Base-by-base conservation (phyloP, 805 yeast species). In the Tanozyma kutaoensis region DNA sequence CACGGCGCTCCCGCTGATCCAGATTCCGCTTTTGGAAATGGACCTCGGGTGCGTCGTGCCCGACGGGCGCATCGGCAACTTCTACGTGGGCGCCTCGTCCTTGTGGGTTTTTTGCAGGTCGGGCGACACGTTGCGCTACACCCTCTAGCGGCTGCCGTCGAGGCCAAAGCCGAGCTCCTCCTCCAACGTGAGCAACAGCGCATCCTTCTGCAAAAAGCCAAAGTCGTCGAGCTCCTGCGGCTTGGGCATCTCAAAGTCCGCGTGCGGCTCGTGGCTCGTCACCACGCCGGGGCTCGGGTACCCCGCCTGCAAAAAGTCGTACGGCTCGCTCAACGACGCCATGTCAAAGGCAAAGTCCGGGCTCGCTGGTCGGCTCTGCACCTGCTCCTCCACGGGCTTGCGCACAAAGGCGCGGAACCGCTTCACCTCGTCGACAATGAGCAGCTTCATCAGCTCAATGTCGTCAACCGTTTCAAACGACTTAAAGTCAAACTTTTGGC, bases 391-490 rank as follows among this genome's bases (percentile, higher is more conserved):
- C 18, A 76, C 58, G 4, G 93, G 93, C 46, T 66, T 71, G 43
- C 95, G 66, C 4, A 84, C 95, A 55, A 74, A 76, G 22, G 71
- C 80, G 40, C 95, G 68, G 48, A 85, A 84, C 16, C 68, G 58
- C 25, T 63, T 63, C 2, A 86, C 94, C 47, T 86, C 95, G 19
- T 80, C 75, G 23, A 80, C 52, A 22, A 86, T 80, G 72, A 84
- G 71, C 37, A 69, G 61, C 41, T 69, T 74, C 80, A 86, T 76
- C 8, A 66, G 55, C 9, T 69, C 77, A 46, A 82, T 63, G 37
- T 84, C 95, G 38, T 81, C 82, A 12, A 76, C 77, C 11, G 69
- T 76, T 58, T 86, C 96, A 49, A 86, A 86, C 5, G 80, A 62
- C 36, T 55, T 57, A 48, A 86, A 86, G 45, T 86, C 94, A 48